Evolutionary conservation across 352 stramenopile genomes (phyloP), one percentile per base, ranked within the genome.

Genomic region (Thalassiosira livingstoniorum): DNA sequence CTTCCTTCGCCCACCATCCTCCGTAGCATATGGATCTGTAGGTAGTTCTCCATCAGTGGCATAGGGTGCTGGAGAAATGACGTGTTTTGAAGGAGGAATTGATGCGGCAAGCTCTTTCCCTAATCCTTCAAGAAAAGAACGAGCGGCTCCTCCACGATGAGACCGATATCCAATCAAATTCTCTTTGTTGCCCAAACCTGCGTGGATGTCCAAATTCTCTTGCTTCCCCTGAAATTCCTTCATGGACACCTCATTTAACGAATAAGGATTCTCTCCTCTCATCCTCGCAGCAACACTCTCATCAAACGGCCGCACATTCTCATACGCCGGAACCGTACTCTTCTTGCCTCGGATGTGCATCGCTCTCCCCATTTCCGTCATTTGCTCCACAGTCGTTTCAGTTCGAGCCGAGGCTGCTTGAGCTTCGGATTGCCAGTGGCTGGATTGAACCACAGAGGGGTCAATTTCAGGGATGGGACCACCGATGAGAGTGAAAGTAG

Each of bases 401-500:
- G 69, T 74, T 54, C 73, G 64, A 32, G 47, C 29, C 2, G 65
- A 62, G 43, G 79, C 79, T 18, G 81, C 67, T 60, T 85, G 81
- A 29, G 76, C 64, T 62, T 87, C 81, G n/a, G 75, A 82, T 54
- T 85, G 71, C 81, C 81, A 87, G 5, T 65, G 42, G 21, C 42
- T 65, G 29, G 75, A 58, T 73, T 35, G 51, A 32, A 80, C 67
- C 13, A 43, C 45, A n/a, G 62, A 79, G 25, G 77, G 63, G 66
- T 85, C 74, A 21, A 61, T 66, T 43, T 74, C 42, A 0, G 53
- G 55, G 13, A 85, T 58, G 0, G 80, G 67, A 18, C 75, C 75
- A 18, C 75, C 75, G 18, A 87, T 54, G 5, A 85, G 35, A 42
- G 55, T 35, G 23, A 61, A 69, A 5, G 69, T 74, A 37, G 65